phyloP scores from a whole-genome alignment of 805 yeast species.

The Blastobotrys terrestris region DNA sequence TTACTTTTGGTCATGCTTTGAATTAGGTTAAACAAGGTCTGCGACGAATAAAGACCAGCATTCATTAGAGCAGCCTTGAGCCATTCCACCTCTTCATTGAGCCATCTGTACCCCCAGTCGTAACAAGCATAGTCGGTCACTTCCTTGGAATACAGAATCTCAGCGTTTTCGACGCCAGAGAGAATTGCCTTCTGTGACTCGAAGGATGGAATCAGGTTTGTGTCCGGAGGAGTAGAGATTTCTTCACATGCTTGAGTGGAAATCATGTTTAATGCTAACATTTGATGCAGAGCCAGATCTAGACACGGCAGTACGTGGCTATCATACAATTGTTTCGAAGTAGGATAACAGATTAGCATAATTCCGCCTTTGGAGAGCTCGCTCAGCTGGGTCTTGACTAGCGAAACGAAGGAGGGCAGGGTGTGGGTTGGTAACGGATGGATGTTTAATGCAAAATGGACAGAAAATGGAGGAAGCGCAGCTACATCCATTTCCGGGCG shows the following conservation, averaged over 20 bases:
- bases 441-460: constrained; percentile 18
- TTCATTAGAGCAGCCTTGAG: constrained; percentile 10
- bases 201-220: constrained; percentile 11
- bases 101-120: constrained; percentile 22
- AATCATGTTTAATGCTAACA: constrained; percentile 22
- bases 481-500: background rate
- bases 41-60: constrained; percentile 6
- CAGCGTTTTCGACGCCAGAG: constrained; percentile 7
- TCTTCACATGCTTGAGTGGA: constrained; percentile 21
- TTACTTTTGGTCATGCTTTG: constrained; percentile 12
- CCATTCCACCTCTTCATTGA: constrained; percentile 21
- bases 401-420: constrained; percentile 16
- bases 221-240: constrained; percentile 18
- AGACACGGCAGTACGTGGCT: constrained; percentile 19
- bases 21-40: constrained; percentile 10
- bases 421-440: constrained; percentile 22
- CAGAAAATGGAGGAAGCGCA: constrained; percentile 16
- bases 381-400: constrained; percentile 13
- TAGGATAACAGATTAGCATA: constrained; percentile 20
- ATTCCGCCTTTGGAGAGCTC: constrained; percentile 23
- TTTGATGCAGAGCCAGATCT: constrained; percentile 21
- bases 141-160: constrained; percentile 12
- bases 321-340: constrained; percentile 17
- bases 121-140: constrained; percentile 4
- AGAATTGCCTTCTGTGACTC: constrained; percentile 12